These are phyloP conservation scores for Sclerotinia glacialis DNA, from an alignment of 2,329 filamentous ascomycete species.

Conservation along the genomic window DNA sequence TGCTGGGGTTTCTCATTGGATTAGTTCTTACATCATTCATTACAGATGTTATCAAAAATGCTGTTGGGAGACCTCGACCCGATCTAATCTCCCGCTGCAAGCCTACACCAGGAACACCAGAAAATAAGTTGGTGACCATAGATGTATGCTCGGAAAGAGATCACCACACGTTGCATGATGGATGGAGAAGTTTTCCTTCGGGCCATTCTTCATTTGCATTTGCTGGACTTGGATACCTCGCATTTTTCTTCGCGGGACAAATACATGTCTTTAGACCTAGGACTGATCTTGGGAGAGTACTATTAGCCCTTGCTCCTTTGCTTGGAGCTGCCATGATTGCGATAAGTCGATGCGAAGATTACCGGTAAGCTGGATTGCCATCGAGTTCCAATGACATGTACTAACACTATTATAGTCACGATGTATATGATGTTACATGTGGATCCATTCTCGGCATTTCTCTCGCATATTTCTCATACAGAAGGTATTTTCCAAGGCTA, in stretches of 20 bases:
- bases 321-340: slow-evolving; percentile 65
- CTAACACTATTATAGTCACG: slow-evolving; percentile 45
- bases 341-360: slow-evolving; percentile 67
- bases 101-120: slow-evolving; percentile 53
- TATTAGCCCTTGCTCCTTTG: slow-evolving; percentile 58
- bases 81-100: slow-evolving; percentile 87
- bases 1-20: slow-evolving; percentile 76
- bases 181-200: slow-evolving; percentile 79
- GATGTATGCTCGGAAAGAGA: slow-evolving; percentile 70
- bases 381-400: slow-evolving; percentile 9
- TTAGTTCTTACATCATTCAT: slow-evolving; percentile 76
- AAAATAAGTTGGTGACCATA: slow-evolving; percentile 56
- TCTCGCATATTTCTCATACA: slow-evolving; percentile 64
- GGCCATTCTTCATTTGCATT: slow-evolving; percentile 80
- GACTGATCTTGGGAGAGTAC: slow-evolving; percentile 52
- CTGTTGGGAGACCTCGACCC: slow-evolving; percentile 68
- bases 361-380: slow-evolving; percentile 44
- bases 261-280: slow-evolving; percentile 52
- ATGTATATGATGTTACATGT: slow-evolving; percentile 65
- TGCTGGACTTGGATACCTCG: slow-evolving; percentile 71
- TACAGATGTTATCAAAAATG: slow-evolving; percentile 86
- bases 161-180: slow-evolving; percentile 71
- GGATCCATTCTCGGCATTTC: slow-evolving; percentile 59
- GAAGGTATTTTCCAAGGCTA: slow-evolving; percentile 60
- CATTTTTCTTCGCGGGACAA: slow-evolving; percentile 67